phyloP scores from a whole-genome alignment of 164 flowering plant species.

The Sedum album region DNA sequence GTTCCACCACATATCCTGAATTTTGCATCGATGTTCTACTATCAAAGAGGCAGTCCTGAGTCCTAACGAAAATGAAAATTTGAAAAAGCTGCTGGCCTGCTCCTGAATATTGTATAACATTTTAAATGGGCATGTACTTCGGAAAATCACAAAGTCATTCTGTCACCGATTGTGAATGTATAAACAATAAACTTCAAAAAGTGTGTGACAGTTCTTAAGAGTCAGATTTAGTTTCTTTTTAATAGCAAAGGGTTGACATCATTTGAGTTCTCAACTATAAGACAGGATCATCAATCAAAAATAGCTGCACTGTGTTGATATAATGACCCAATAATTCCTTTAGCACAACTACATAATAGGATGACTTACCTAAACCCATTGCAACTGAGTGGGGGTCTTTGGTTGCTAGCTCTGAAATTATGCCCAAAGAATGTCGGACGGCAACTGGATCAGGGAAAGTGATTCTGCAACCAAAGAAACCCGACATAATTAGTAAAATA shows the following conservation, averaged over 20 bases:
- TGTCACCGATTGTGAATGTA: not conserved
- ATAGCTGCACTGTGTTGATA: no score
- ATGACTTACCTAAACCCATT: conserved; percentile 68
- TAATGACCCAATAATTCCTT: no score
- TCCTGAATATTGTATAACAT: not conserved
- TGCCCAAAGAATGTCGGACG: conserved; percentile 89
- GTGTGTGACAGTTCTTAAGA: not conserved
- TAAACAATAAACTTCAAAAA: not conserved
- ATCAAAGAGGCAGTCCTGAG: not conserved
- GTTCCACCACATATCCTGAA: not conserved
- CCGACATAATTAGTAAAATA: not conserved
- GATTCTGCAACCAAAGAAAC: conserved; percentile 40
- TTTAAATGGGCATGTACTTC: not conserved
- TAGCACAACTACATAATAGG: not conserved
- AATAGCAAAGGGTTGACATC: not conserved
- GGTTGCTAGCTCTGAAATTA: conserved; percentile 72
- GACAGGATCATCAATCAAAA: no score
- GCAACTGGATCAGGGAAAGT: conserved; percentile 97
- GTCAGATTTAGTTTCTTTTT: not conserved
- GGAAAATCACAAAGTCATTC: not conserved
- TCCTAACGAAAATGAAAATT: not conserved
- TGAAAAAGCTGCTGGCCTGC: not conserved
- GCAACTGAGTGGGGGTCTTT: conserved; percentile 94
- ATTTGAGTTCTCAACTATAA: no score
- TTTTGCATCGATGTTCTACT: not conserved